Conservation (phyloP, 352 stramenopile genomes). For the Aphanomyces euteiches region DNA sequence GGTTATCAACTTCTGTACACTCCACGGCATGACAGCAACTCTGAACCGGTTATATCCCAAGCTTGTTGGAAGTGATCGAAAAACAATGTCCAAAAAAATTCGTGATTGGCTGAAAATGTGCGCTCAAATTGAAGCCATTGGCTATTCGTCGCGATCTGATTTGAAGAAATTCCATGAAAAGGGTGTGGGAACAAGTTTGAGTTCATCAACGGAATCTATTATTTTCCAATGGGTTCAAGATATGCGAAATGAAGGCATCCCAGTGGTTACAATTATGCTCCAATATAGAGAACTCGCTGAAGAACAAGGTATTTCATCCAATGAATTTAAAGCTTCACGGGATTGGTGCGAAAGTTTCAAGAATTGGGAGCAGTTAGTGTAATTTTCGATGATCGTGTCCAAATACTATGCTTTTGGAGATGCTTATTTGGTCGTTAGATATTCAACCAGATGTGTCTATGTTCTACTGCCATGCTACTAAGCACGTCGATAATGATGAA, state of each 20-base stretch:
- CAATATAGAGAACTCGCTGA: background rate
- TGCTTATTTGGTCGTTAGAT: no score
- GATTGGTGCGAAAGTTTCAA: background rate
- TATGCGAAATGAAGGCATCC: background rate
- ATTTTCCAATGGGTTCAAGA: background rate
- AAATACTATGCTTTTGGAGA: no score
- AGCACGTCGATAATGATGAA: no score
- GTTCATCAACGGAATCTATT: background rate
- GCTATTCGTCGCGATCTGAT: background rate
- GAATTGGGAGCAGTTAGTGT: no score
- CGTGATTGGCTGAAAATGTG: slow-evolving; percentile 6
- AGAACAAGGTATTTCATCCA: background rate
- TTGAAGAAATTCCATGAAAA: background rate
- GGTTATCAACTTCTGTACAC: background rate
- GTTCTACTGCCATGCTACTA: no score
- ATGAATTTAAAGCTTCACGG: background rate
- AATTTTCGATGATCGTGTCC: no score
- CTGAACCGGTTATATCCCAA: background rate
- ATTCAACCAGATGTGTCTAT: no score
- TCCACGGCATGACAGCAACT: background rate
- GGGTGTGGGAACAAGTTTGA: background rate
- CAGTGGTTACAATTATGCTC: background rate
- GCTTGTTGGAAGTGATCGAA: background rate
- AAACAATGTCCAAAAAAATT: background rate
- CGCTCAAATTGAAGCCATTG: background rate